Percentiles rank a stretch among this genome's conserved stretches.
Evolutionary conservation across 1,284 basidiomycete genomes (phyloP).

Genomic region (Boletellus sp.): DNA sequence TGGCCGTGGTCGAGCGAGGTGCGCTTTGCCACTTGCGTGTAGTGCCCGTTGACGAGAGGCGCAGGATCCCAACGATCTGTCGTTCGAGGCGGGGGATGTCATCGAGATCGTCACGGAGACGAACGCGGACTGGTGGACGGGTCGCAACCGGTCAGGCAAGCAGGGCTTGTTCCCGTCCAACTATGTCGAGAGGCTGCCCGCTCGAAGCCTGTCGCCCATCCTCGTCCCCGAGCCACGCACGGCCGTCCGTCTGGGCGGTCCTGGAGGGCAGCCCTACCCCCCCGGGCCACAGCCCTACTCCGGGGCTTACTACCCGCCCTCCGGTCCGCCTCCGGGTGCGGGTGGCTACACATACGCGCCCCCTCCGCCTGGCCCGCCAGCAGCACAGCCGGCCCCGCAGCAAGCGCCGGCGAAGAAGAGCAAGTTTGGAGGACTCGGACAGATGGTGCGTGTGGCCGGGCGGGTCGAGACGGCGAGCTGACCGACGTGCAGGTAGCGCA

Average conservation of each 20-base stretch:
- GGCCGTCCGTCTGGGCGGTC: constrained; percentile 1
- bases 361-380: constrained; percentile 26
- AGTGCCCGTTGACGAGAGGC: constrained; percentile 10
- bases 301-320: constrained; percentile 26
- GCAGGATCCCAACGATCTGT: constrained; percentile 49
- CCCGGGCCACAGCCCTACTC: constrained; percentile 26
- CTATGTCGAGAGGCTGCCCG: constrained; percentile 51
- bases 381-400: constrained; percentile 37
- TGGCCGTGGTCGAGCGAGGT: constrained; percentile 33
- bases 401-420: constrained; percentile 52
- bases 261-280: constrained; percentile 18
- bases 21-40: constrained; percentile 1
- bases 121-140: constrained; percentile 42
- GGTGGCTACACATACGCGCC: constrained; percentile 28
- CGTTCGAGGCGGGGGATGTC: constrained; percentile 34
- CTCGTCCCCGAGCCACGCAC: constrained; percentile 25
- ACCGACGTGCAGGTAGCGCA: constrained; percentile 45
- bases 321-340: constrained; percentile 24
- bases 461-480: background rate
- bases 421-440: constrained; percentile 57
- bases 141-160: constrained; percentile 36
- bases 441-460: constrained; percentile 42
- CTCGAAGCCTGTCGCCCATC: constrained; percentile 17
- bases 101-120: constrained; percentile 37
- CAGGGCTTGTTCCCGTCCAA: constrained; percentile 57